phyloP scores from a whole-genome alignment of 2,329 filamentous ascomycete species.

The Colletotrichum sp. region DNA sequence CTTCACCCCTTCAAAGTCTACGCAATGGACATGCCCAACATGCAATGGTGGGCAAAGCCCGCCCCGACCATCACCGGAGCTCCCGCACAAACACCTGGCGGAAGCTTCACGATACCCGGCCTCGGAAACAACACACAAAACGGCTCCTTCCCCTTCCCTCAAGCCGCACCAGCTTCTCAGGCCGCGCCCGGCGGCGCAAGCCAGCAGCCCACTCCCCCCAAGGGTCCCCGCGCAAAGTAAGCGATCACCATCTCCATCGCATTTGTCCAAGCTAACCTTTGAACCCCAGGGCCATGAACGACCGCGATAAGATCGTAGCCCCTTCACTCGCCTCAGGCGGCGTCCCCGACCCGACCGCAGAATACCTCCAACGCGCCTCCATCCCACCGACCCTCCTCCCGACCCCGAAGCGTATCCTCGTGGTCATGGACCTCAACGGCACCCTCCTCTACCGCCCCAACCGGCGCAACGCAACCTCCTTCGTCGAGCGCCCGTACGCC shows the following conservation, averaged over 20 bases:
- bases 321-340: conserved; percentile 55
- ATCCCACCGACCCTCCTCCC: conserved; percentile 44
- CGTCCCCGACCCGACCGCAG: conserved; percentile 62
- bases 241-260: neutral
- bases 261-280: neutral
- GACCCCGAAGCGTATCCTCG: conserved; percentile 68
- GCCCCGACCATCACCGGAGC: neutral
- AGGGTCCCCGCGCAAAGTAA: neutral
- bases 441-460: conserved; percentile 79
- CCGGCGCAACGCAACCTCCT: conserved; percentile 48
- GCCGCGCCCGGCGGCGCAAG: neutral
- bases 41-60: conserved; percentile 20
- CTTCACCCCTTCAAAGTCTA: neutral
- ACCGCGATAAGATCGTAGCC: conserved; percentile 20
- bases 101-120: conserved; percentile 15
- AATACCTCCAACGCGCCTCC: conserved; percentile 65
- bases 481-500: conserved; percentile 73
- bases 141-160: neutral
- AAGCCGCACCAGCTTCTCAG: neutral
- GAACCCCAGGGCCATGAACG: neutral
- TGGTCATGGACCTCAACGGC: conserved; percentile 93
- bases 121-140: conserved; percentile 9
- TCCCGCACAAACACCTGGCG: neutral
- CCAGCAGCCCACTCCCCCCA: neutral
- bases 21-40: neutral